Evolutionary conservation across 140 eudicot species (phyloP), one percentile per base, ranked within the genome.

Genomic region (Anethum foeniculum): DNA sequence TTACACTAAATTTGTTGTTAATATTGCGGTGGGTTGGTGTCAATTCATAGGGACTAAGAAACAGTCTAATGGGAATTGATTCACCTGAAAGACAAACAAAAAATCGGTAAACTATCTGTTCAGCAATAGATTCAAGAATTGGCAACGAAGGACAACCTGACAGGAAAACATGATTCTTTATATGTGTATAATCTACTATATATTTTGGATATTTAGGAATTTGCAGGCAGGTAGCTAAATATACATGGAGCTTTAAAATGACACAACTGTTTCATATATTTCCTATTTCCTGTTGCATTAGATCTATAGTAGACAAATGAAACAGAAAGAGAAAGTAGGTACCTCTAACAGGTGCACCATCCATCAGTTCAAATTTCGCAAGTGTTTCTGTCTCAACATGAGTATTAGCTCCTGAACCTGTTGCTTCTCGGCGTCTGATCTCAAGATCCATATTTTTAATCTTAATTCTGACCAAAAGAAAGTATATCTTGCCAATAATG

Each of bases 291-390:
- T n/a, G 71, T 23, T 62, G 16, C 15, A 23, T 69, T 30, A 18
- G 39, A 69, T 14, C n/a, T 0, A 74, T 23, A 28, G 3, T 8
- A 41, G 48, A 28, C 36, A 56, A 69, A 71, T 48, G 25, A 34
- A 19, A 36, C 6, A 54, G 67, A n/a, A 27, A 52, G 34, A 39
- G 41, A 21, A 34, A 32, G 75, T 9, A 48, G 43, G 72, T 10
- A 94, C 97, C 98, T 94, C 98, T 90, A 7, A 94, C 98, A 64
- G 98, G 98, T 85, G 98, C 97, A 73, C 98, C 98, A 74, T 94
- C 98, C 98, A 94, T 92, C 79, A 94, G 82, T 86, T 94, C 98
- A 64, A 88, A 94, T 69, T 94, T 94, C n/a, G 98, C 98, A 30
- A 94, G 94, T 71, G 98, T 94, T 86, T 94, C 97, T 25, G 98